A percentile compares a stretch with the other conserved stretches of the same genome.
Evolutionary conservation across 2,329 filamentous ascomycete genomes (phyloP).

Genomic region (Tolypocladium inflatum): DNA sequence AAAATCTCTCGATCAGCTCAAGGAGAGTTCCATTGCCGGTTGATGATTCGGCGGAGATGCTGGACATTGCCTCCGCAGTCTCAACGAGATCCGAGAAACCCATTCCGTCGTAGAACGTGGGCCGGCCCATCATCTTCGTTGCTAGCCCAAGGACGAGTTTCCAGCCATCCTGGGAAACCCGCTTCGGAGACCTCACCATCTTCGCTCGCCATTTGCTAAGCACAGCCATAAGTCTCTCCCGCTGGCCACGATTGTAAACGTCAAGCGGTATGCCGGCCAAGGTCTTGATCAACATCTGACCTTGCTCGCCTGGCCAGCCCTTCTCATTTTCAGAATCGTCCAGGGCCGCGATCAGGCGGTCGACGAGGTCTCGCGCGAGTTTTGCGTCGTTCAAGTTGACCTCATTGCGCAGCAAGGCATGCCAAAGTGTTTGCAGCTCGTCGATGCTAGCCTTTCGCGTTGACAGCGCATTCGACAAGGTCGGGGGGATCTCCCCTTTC

Average conservation of each 20-base stretch:
- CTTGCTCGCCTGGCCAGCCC: constrained; percentile 19
- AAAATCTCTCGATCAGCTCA: constrained; percentile 24
- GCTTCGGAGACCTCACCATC: constrained; percentile 14
- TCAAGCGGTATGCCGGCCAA: constrained; percentile 27
- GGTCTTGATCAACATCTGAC: constrained; percentile 19
- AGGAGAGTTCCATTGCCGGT: constrained; percentile 14
- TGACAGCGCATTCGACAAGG: constrained; percentile 14
- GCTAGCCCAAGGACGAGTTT: constrained; percentile 33
- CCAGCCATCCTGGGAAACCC: constrained; percentile 19
- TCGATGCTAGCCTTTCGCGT: constrained; percentile 6
- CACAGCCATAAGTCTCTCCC: constrained; percentile 31
- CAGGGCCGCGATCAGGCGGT: constrained; percentile 19
- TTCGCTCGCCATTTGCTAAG: constrained; percentile 17
- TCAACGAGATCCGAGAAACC: constrained; percentile 26
- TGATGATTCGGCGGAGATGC: constrained; percentile 13
- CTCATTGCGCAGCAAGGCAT: constrained; percentile 24
- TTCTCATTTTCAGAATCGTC: constrained; percentile 18
- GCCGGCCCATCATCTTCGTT: constrained; percentile 38
- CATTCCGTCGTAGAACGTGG: constrained; percentile 41
- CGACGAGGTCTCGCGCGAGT: constrained; percentile 20
- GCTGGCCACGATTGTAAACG: constrained; percentile 29
- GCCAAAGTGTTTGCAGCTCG: constrained; percentile 16
- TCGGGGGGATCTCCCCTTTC: constrained; percentile 13
- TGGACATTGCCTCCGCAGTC: constrained; percentile 22
- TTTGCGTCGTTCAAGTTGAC: constrained; percentile 25